Evolutionary conservation across 192 early-diverging fungal species (phyloP), one percentile per base, ranked within the genome.

Genomic region (Allomyces arbusculus): DNA sequence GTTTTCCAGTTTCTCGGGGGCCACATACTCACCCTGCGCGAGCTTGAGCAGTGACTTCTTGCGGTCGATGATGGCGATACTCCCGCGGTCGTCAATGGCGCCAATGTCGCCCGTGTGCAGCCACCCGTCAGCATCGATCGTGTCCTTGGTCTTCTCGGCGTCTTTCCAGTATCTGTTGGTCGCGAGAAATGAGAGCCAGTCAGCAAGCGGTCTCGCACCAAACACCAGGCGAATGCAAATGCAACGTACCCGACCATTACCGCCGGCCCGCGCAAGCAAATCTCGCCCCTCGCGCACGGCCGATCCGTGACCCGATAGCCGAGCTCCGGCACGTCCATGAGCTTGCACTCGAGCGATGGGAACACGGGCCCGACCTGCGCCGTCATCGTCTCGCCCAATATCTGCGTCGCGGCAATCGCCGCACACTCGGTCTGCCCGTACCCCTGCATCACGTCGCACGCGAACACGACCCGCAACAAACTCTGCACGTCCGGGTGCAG

Each of bases 241-340:
- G 33, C 3, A 3, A 40, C 33, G 68, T 95, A 95, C 23, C 87
- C 89, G 1, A 62, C 62, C 65, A 91, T 86, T 0, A 92, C 78
- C 45, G 81, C 81, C 24, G 74, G 75, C 40, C 95, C 95, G 63
- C 89, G 82, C 11, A 89, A 73, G 70, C 90, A 88, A 19, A 95
- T 83, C 72, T 95, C 92, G 62, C 95, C 95, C 24, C 88, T 83
- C n/a, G 91, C 87, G 50, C 70, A 75, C 9, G 91, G 91, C 68
- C 77, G 73, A 70, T 95, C 92, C 22, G 72, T 79, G 4, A 88
- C 77, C 11, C 79, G 71, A 70, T 96, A 96, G 61, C 83, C 77
- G 77, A 98, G 86, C 23, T 93, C 89, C 0, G 93, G 89, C 0
- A 92, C 88, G 72, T 89, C 92, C 0, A 76, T 79, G 23, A 98